Conservation (phyloP, 441 rosid species). For the Euphorbia schlechtendalii region DNA sequence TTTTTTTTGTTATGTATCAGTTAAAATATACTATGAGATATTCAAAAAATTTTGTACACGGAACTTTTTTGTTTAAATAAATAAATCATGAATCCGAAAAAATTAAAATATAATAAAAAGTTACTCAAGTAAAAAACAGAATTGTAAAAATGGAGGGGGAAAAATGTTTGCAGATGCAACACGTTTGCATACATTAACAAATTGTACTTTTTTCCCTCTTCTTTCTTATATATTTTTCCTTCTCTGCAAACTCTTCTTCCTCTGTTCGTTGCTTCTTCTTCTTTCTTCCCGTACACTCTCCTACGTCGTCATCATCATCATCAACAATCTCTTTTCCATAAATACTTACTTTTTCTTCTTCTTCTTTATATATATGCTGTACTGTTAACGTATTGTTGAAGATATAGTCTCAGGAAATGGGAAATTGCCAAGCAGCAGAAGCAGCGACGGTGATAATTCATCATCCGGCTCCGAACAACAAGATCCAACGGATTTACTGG, state of each 20-base stretch:
- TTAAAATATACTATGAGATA: too few relatives aligned
- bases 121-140: too few relatives aligned
- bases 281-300: neutral
- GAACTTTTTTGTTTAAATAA: too few relatives aligned
- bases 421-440: conserved; percentile 91
- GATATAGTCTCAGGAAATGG: conserved; percentile 34
- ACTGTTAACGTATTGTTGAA: too few relatives aligned
- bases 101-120: too few relatives aligned
- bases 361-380: neutral
- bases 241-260: neutral
- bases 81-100: too few relatives aligned
- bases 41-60: too few relatives aligned
- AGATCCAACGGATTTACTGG: conserved; percentile 65
- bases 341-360: too few relatives aligned
- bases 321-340: neutral
- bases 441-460: conserved; percentile 76
- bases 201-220: neutral
- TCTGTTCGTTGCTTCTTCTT: too few relatives aligned
- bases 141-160: too few relatives aligned
- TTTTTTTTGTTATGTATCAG: too few relatives aligned
- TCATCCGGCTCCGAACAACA: conserved; percentile 59
- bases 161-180: neutral
- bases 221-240: neutral
- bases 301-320: neutral
- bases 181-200: neutral